Base-by-base conservation (phyloP, 2,329 filamentous ascomycete genomes). In the Xylariaceae sp. region DNA sequence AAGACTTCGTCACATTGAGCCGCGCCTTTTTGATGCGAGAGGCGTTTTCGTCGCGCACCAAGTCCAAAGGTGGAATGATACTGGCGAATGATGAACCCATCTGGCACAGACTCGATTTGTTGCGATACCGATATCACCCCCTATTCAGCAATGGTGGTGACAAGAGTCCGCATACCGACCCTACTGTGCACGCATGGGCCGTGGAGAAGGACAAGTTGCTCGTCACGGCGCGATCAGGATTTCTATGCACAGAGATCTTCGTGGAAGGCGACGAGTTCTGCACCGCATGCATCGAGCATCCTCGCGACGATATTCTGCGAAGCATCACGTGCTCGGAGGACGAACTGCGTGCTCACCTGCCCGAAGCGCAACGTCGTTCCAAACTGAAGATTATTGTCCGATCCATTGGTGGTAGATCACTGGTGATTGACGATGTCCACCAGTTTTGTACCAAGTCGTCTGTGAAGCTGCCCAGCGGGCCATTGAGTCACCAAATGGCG, bases 121-220 rank as follows among this genome's bases (percentile, higher is more conserved):
- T 99, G 55, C 89, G 92, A 45, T 96, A 97, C 77, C 87, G 92
- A 64, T 88, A 87, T 66, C 94, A 99, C 70, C 91, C 92, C 3
- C 92, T 90, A 72, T 97, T 99, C 78, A 82, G 87, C 57, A 82
- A 96, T 55, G 90, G 92, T 0, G 88, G 85, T 58, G 94, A 97
- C 67, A 75, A 82, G 4, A 76, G 82, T 13, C 72, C 82, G 45
- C 82, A 79, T 63, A 75, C 80, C 1, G 92, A 97, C 66, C 83
- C 84, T 42, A 92, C 90, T 64, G 83, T 97, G 1, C 90, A 96
- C 68, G 89, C 90, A 0, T 97, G 90, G 86, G 86, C 89, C 0
- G 85, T 93, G 0, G 92, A 96, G 59, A 86, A 86, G 61, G 86
- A 87, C 9, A 88, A 86, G 57, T 82, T 94, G 11, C 77, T 94